These are phyloP conservation scores for Chlorociboria aeruginascens DNA, from an alignment of 495 filamentous ascomycete species.

Conservation along the genomic window DNA sequence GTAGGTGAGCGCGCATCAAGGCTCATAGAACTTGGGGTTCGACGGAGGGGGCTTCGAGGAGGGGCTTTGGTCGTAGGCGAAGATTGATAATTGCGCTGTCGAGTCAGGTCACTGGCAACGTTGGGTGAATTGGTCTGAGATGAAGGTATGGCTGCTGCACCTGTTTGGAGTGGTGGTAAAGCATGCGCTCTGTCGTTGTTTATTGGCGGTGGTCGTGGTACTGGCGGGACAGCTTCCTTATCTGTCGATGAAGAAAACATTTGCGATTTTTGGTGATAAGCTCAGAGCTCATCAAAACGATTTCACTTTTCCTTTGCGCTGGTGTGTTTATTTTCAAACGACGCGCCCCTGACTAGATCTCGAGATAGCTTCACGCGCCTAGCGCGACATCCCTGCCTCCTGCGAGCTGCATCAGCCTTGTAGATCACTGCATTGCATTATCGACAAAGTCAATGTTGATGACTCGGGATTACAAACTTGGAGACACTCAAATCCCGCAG, in stretches of 20 bases:
- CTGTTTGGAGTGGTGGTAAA: conserved; percentile 36
- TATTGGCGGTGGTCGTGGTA: conserved; percentile 8
- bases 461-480: too few species aligned
- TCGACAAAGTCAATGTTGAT: too few species aligned
- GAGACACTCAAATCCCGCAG: too few species aligned
- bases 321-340: too few species aligned
- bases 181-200: conserved; percentile 22
- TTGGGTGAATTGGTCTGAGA: conserved; percentile 26
- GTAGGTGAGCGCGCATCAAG: conserved; percentile 36
- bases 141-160: conserved; percentile 29
- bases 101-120: neutral
- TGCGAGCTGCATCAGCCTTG: too few species aligned
- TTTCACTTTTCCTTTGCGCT: neutral
- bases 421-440: too few species aligned
- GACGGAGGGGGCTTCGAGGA: conserved; percentile 26
- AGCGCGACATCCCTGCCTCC: too few species aligned
- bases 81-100: conserved; percentile 10
- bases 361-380: too few species aligned
- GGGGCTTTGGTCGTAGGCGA: conserved; percentile 20
- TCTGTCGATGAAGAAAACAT: too few species aligned
- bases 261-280: neutral
- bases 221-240: neutral
- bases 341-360: too few species aligned
- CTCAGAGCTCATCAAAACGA: neutral
- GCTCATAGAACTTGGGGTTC: conserved; percentile 36